Evolutionary conservation across 1,139 yeast species (phyloP).

Genomic region (Diutina rugosa): DNA sequence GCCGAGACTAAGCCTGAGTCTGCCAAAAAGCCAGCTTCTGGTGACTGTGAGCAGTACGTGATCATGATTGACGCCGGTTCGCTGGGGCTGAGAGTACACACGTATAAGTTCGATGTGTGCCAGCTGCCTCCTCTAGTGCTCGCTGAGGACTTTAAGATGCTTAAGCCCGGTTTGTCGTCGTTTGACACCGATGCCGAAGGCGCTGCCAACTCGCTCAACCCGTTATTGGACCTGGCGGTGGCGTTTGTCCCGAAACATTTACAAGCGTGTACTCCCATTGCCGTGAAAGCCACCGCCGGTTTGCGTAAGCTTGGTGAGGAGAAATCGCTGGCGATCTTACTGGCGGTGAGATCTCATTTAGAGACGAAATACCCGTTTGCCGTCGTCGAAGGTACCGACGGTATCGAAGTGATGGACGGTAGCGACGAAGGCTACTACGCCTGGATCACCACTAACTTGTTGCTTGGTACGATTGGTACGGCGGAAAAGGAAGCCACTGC

Average conservation of each 20-base stretch:
- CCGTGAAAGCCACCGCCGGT: constrained; percentile 98
- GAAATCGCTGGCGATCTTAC: constrained; percentile 55
- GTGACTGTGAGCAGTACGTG: constrained; percentile 30
- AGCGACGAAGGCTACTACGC: constrained; percentile 98
- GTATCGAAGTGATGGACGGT: constrained; percentile 89
- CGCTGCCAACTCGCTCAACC: constrained; percentile 83
- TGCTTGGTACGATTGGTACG: constrained; percentile 83
- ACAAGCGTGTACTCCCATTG: constrained; percentile 78
- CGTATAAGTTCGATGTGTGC: constrained; percentile 83
- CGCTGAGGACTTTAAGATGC: constrained; percentile 74
- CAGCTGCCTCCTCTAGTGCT: constrained; percentile 67
- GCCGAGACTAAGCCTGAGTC: background rate
- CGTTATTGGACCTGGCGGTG: constrained; percentile 63
- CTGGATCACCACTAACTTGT: constrained; percentile 92
- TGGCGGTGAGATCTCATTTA: constrained; percentile 63
- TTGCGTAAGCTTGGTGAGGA: constrained; percentile 73
- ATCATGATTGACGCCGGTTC: constrained; percentile 97
- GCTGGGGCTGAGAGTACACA: constrained; percentile 90
- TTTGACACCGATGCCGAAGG: constrained; percentile 69
- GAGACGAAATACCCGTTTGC: constrained; percentile 81
- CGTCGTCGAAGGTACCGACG: constrained; percentile 58
- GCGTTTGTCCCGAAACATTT: constrained; percentile 58
- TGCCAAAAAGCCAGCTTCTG: constrained; percentile 11
- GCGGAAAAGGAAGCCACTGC: constrained; percentile 68
- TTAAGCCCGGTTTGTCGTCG: constrained; percentile 84